Evolutionary conservation across 306 rosid species (phyloP), one percentile per base, ranked within the genome.

Genomic region (Canavalia gladiata): DNA sequence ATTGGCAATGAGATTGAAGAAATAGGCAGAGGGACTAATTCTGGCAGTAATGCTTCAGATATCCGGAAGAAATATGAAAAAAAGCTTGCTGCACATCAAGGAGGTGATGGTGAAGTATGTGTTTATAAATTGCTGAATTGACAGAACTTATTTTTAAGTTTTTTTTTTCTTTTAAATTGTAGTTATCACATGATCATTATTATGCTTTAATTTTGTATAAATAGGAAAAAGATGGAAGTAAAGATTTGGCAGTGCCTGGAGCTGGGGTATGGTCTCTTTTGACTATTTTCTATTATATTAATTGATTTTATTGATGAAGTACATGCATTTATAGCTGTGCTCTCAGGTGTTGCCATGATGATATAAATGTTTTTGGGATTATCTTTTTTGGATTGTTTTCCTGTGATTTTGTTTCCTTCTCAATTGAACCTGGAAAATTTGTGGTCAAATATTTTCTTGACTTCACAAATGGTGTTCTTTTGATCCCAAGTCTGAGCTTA

Each of bases 51-150:
- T 83, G 91, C 88, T 82, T 93, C 94, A 42, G 98, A 95, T 89
- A 95, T 95, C 82, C 91, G 98, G 75, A 95, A 90, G 87, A 95
- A 93, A 89, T 95, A 95, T 64, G 99, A 95, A 79, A 89, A 78
- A 74, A 95, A 87, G 88, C 92, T 95, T 84, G 98, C 97, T 64
- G 92, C 89, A 10, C 92, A 95, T 88, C 94, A 92, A 87, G 97
- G 81, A 88, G 80, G 74, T 79, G 91, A 83, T 80, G 79, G 72
- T 77, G 94, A 88, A 81, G 98, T 95, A 88, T 57, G 90, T 77
- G 50, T 79, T 18, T 68, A 37, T 69, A 70, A 75, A 71, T 79
- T 84, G 30, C 70, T 82, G 78, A 54, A 43, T 37, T 58, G 52
- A 69, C 18, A 50, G 42, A 34, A 37, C 39, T 58, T 67, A 45